Percentiles rank a stretch among this genome's conserved stretches.
These are phyloP conservation scores for Cucumis sativus DNA, from an alignment of 306 rosid genomes.

Conservation along the genomic window Cucumber_9930_V3 NC_026660.2:13514501-13515000, in stretches of 20 bases:
- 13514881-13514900: neutral
- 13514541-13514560: slow-evolving; percentile 29
- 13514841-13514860: neutral
- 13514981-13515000: neutral
- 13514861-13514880: neutral
- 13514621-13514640: slow-evolving; percentile 28
- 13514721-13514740: neutral
- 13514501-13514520: slow-evolving; percentile 42
- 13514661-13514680: neutral
- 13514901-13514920: neutral
- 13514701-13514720: slow-evolving; percentile 1
- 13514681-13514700: neutral
- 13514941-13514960: neutral
- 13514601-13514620: slow-evolving; percentile 13
- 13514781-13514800: neutral
- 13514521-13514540: slow-evolving; percentile 42
- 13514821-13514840: neutral
- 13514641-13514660: slow-evolving; percentile 14
- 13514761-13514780: slow-evolving; percentile 1
- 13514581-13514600: slow-evolving; percentile 20
- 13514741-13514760: neutral
- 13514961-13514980: neutral
- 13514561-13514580: neutral
- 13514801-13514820: neutral
- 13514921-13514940: neutral